Percentiles rank a stretch among this genome's conserved stretches.
Conservation (phyloP, 495 filamentous ascomycete genomes). For the Penicillium egyptiacum region DNA sequence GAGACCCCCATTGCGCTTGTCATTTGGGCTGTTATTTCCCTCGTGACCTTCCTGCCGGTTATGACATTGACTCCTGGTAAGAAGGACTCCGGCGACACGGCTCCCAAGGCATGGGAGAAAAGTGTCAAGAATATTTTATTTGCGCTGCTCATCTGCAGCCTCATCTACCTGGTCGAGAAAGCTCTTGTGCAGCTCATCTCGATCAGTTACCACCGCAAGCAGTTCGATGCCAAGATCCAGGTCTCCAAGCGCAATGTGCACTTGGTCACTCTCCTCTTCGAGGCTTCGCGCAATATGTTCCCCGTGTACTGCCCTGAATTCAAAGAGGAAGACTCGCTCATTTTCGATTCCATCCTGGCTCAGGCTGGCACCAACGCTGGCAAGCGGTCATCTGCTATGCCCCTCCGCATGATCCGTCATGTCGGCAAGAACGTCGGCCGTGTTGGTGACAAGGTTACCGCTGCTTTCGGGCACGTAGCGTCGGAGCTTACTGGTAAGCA, state of each 20-base stretch:
- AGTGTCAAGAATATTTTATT: conserved; percentile 72
- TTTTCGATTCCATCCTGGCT: conserved; percentile 71
- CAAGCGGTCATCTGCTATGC: conserved; percentile 62
- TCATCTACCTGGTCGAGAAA: conserved; percentile 80
- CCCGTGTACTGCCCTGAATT: conserved; percentile 92
- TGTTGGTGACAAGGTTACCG: conserved; percentile 86
- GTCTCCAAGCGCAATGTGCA: conserved; percentile 81
- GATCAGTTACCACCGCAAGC: conserved; percentile 91
- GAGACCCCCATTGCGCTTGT: conserved; percentile 87
- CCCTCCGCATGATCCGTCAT: conserved; percentile 71
- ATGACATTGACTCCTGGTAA: conserved; percentile 49
- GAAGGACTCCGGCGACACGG: conserved; percentile 28
- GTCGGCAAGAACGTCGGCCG: conserved; percentile 67
- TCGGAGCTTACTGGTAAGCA: conserved; percentile 93
- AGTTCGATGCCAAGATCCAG: conserved; percentile 84
- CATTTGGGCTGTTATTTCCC: conserved; percentile 76
- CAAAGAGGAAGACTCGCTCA: conserved; percentile 83
- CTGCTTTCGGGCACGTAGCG: conserved; percentile 90
- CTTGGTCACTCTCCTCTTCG: conserved; percentile 80
- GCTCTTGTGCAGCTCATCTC: conserved; percentile 87
- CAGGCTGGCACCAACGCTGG: conserved; percentile 15
- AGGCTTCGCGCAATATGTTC: conserved; percentile 83
- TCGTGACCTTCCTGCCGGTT: conserved; percentile 74
- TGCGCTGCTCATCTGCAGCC: conserved; percentile 70
- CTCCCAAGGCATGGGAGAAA: conserved; percentile 51